Percentiles rank a stretch among this genome's conserved stretches.
Conservation (phyloP, 2,329 filamentous ascomycete genomes). For the Cytospora leucostoma region DNA sequence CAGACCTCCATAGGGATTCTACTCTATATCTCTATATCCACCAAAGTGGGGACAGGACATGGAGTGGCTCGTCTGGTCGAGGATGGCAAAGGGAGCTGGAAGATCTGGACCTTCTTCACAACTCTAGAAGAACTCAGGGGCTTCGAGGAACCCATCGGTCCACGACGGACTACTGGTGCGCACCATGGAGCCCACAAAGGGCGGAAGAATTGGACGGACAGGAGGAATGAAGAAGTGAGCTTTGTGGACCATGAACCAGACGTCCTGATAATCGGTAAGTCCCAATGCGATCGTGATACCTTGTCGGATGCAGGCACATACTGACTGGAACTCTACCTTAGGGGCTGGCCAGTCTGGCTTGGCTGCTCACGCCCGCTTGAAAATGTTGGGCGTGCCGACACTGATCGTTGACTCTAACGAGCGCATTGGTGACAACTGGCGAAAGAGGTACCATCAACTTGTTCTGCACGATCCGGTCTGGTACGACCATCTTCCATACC, state of each 20-base stretch:
- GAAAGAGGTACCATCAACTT: conserved; percentile 55
- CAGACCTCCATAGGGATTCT: conserved; percentile 55
- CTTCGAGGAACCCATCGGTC: conserved; percentile 51
- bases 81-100: conserved; percentile 50
- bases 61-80: conserved; percentile 57
- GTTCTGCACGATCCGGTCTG: conserved; percentile 66
- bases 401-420: conserved; percentile 55
- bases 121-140: conserved; percentile 56
- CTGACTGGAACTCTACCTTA: conserved; percentile 30
- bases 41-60: conserved; percentile 53
- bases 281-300: not conserved
- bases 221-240: conserved; percentile 48
- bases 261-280: conserved; percentile 57
- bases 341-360: conserved; percentile 59
- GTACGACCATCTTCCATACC: conserved; percentile 60
- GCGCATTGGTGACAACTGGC: conserved; percentile 61
- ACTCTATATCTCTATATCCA: conserved; percentile 58
- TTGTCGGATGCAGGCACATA: not conserved
- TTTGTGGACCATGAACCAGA: conserved; percentile 50
- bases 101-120: conserved; percentile 66
- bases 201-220: conserved; percentile 61
- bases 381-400: conserved; percentile 54
- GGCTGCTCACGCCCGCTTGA: conserved; percentile 53
- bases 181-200: conserved; percentile 54
- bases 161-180: conserved; percentile 55